These are phyloP conservation scores for carrot (Daucus carota) DNA, from an alignment of 129 eudicot species.

Conservation along the genomic window DNA sequence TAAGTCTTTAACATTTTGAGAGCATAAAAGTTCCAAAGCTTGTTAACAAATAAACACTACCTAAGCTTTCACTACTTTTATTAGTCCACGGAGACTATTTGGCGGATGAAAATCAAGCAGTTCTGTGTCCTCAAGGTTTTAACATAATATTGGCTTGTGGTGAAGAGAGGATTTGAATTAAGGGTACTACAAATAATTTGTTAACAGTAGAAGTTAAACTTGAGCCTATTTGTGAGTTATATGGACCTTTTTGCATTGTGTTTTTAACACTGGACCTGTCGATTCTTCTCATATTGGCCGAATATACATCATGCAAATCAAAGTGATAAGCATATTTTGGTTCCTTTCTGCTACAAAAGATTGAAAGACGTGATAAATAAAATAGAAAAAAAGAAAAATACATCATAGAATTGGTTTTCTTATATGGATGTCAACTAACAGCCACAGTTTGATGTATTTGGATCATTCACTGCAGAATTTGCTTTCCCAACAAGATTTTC, in stretches of 20 bases:
- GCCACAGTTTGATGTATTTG: background rate
- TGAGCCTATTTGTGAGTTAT: too few species aligned
- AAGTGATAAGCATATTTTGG: background rate
- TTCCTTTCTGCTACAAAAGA: background rate
- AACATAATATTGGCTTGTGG: too few species aligned
- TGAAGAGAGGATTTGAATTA: too few species aligned
- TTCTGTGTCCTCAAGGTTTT: too few species aligned
- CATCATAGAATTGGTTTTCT: background rate
- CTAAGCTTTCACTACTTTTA: background rate
- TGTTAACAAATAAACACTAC: background rate
- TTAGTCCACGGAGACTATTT: too few species aligned
- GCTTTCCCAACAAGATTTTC: background rate
- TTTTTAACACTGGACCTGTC: background rate
- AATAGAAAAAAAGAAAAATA: background rate
- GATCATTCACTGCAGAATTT: background rate
- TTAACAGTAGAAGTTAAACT: too few species aligned
- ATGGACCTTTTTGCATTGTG: background rate
- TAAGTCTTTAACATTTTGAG: background rate
- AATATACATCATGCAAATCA: background rate
- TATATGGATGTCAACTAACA: background rate
- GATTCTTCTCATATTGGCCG: background rate
- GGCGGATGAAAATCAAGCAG: too few species aligned
- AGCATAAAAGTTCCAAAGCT: background rate
- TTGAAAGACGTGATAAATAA: background rate
- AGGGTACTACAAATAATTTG: too few species aligned